Percentiles rank a stretch among this genome's conserved stretches.
Evolutionary conservation across 768 basidiomycete genomes (phyloP).

Genomic region (Amanita rubescens): DNA sequence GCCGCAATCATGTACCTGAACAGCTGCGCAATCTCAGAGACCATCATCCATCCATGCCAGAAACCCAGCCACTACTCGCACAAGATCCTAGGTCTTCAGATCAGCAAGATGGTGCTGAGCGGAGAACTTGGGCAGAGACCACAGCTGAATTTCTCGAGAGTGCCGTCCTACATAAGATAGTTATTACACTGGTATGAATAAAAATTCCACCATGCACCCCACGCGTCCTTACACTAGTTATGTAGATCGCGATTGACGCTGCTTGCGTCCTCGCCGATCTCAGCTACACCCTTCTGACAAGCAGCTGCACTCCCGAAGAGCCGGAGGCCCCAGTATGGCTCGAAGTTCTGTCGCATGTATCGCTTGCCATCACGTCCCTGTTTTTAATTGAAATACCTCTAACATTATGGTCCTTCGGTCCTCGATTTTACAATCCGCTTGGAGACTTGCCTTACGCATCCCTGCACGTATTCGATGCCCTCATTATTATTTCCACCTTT

Average conservation of each 20-base stretch:
- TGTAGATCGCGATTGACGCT: constrained; percentile 57
- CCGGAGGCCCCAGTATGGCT: constrained; percentile 54
- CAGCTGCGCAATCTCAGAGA: background rate
- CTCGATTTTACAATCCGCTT: constrained; percentile 55
- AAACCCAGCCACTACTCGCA: constrained; percentile 42
- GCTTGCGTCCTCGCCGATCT: constrained; percentile 68
- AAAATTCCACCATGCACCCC: constrained; percentile 17
- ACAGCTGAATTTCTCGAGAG: constrained; percentile 38
- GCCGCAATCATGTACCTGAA: background rate
- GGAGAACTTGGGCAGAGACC: background rate
- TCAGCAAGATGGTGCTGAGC: background rate
- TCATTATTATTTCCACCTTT: constrained; percentile 68
- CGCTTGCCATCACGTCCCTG: constrained; percentile 59
- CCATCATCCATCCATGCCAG: constrained; percentile 23
- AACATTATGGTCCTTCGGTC: constrained; percentile 58
- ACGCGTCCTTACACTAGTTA: background rate
- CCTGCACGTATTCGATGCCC: constrained; percentile 70
- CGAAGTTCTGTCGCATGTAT: constrained; percentile 50
- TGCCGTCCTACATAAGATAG: constrained; percentile 41
- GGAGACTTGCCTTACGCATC: constrained; percentile 43
- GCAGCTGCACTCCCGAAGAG: constrained; percentile 36
- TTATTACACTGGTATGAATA: constrained; percentile 44
- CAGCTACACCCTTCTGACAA: constrained; percentile 54
- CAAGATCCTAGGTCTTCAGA: background rate
- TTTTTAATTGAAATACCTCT: constrained; percentile 77